Percentiles rank a stretch among this genome's conserved stretches.
These are phyloP conservation scores for Dothideomycetidae sp. DNA, from an alignment of 2,329 filamentous ascomycete species.

Conservation along the genomic window DNA sequence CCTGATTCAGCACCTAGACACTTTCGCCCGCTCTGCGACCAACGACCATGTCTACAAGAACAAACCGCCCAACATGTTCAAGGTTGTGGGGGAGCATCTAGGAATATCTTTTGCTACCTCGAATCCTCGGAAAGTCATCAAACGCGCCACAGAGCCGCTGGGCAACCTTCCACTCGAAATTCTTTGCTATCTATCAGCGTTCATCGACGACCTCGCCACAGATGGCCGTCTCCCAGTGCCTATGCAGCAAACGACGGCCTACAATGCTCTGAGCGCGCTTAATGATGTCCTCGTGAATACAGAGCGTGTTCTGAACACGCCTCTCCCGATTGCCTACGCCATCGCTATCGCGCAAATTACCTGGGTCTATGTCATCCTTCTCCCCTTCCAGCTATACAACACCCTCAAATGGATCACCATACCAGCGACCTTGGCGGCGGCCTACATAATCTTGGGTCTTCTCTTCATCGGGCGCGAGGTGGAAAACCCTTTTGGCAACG, in stretches of 20 bases:
- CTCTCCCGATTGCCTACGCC: conserved; percentile 66
- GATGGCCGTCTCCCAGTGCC: conserved; percentile 42
- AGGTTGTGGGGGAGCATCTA: conserved; percentile 49
- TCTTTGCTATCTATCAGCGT: conserved; percentile 54
- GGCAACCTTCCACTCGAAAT: conserved; percentile 79
- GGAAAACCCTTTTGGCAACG: conserved; percentile 71
- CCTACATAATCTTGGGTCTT: conserved; percentile 73
- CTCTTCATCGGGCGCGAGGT: conserved; percentile 65
- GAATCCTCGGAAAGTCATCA: conserved; percentile 66
- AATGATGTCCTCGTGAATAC: conserved; percentile 60
- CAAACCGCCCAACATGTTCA: conserved; percentile 18
- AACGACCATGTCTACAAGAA: conserved; percentile 28
- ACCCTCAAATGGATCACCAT: conserved; percentile 60
- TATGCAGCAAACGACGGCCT: conserved; percentile 45
- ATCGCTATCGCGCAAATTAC: conserved; percentile 79
- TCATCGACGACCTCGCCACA: conserved; percentile 46
- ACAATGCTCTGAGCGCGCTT: conserved; percentile 45
- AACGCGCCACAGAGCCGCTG: conserved; percentile 55
- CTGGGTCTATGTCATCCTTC: conserved; percentile 65
- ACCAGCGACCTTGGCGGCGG: conserved; percentile 51
- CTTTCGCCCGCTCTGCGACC: conserved; percentile 46
- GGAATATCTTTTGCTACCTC: conserved; percentile 62
- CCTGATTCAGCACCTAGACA: conserved; percentile 58
- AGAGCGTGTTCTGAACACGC: conserved; percentile 69
- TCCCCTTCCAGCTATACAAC: conserved; percentile 65